phyloP scores from a whole-genome alignment of 2,329 filamentous ascomycete species.

The Alternaria triticimaculans region DNA sequence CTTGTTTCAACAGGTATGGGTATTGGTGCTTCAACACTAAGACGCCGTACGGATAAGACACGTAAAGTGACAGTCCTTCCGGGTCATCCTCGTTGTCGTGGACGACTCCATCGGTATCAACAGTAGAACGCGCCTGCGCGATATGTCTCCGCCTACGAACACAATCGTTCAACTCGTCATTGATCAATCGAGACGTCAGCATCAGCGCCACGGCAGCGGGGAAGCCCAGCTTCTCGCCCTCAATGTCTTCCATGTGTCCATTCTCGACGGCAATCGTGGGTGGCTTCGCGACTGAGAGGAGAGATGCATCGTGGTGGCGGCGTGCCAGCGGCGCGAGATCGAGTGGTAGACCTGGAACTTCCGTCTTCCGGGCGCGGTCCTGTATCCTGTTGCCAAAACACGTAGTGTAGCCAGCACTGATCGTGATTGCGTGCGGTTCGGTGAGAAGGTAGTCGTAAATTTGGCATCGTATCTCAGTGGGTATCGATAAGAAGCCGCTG shows the following conservation, averaged over 20 bases:
- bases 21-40: conserved; percentile 48
- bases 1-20: conserved; percentile 50
- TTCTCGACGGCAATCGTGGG: conserved; percentile 28
- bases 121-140: conserved; percentile 15
- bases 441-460: conserved; percentile 52
- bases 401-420: conserved; percentile 47
- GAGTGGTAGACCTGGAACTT: conserved; percentile 48
- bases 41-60: conserved; percentile 52
- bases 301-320: conserved; percentile 38
- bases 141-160: conserved; percentile 26
- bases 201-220: conserved; percentile 35
- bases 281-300: conserved; percentile 41
- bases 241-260: conserved; percentile 4
- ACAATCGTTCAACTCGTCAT: conserved; percentile 46
- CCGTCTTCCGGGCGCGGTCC: conserved; percentile 28
- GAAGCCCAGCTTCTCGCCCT: conserved; percentile 21
- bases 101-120: conserved; percentile 1
- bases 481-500: conserved; percentile 36
- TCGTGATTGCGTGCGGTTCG: conserved; percentile 46
- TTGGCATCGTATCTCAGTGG: conserved; percentile 51
- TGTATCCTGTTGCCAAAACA: conserved; percentile 37
- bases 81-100: conserved; percentile 14
- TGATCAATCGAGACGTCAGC: conserved; percentile 42
- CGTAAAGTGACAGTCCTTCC: conserved; percentile 48
- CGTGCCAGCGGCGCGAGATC: conserved; percentile 45